Evolutionary conservation across 2,329 filamentous ascomycete species (phyloP).

Genomic region (Ascomycota sp.): DNA sequence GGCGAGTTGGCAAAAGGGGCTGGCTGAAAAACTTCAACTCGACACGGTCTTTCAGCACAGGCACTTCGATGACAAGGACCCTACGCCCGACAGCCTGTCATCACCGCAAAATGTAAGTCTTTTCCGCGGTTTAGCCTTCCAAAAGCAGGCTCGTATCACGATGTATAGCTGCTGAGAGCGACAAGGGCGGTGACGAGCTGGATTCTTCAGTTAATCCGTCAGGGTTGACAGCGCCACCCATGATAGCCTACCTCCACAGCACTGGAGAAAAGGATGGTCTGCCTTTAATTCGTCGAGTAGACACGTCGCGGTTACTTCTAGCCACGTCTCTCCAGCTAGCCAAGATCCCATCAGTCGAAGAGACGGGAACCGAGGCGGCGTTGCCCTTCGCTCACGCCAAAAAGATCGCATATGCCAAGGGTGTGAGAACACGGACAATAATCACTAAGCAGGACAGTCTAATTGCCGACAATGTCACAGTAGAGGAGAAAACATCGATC

Average conservation of each 20-base stretch:
- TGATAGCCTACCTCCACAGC: constrained; percentile 68
- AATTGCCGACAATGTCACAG: constrained; percentile 70
- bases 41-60: constrained; percentile 32
- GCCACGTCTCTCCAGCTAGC: constrained; percentile 70
- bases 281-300: constrained; percentile 67
- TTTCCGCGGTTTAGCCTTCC: constrained; percentile 3
- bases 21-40: constrained; percentile 60
- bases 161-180: not conserved
- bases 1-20: constrained; percentile 68
- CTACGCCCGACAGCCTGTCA: constrained; percentile 9
- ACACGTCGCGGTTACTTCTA: constrained; percentile 66
- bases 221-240: constrained; percentile 35
- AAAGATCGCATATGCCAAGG: constrained; percentile 70
- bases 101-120: constrained; percentile 9
- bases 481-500: constrained; percentile 78
- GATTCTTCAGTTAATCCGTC: not conserved
- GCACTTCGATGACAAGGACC: constrained; percentile 15
- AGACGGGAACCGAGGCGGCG: constrained; percentile 31
- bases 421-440: constrained; percentile 60
- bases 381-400: constrained; percentile 59
- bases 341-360: constrained; percentile 55
- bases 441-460: constrained; percentile 68
- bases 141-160: not conserved
- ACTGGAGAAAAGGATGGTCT: constrained; percentile 20
- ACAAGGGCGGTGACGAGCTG: not conserved